Evolutionary conservation across 768 basidiomycete species (phyloP).

Genomic region (Strobilomyces echinocephalus): DNA sequence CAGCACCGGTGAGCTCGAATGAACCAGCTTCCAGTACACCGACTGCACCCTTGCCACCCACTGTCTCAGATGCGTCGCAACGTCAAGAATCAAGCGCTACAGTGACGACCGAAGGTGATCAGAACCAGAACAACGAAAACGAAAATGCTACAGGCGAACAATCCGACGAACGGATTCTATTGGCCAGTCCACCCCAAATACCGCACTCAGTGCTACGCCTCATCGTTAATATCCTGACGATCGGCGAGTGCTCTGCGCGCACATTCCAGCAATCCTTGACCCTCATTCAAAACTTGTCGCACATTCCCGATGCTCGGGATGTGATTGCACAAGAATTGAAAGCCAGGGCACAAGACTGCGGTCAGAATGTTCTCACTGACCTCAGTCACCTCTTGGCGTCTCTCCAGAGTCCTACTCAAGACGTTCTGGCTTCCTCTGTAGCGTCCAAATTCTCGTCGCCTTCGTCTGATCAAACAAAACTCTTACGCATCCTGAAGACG

Average conservation of each 20-base stretch:
- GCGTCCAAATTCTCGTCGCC: slow-evolving; percentile 91
- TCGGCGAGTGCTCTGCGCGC: slow-evolving; percentile 91
- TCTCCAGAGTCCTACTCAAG: slow-evolving; percentile 52
- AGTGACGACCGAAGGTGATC: slow-evolving; percentile 15
- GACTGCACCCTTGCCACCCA: slow-evolving; percentile 3
- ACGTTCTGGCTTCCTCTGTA: slow-evolving; percentile 58
- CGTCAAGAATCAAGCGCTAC: slow-evolving; percentile 15
- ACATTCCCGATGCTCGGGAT: slow-evolving; percentile 83
- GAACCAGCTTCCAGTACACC: slow-evolving; percentile 7
- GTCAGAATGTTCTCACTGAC: slow-evolving; percentile 66
- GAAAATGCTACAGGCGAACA: slow-evolving; percentile 17
- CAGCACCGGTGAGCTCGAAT: slow-evolving; percentile 16
- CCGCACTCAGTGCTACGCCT: slow-evolving; percentile 80
- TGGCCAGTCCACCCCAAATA: slow-evolving; percentile 77
- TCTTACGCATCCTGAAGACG: slow-evolving; percentile 91
- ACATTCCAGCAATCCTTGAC: slow-evolving; percentile 94
- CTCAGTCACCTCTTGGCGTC: slow-evolving; percentile 70
- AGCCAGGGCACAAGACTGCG: slow-evolving; percentile 82
- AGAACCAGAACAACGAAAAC: slow-evolving; percentile 17
- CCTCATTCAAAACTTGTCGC: slow-evolving; percentile 89
- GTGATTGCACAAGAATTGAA: slow-evolving; percentile 86
- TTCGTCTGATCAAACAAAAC: slow-evolving; percentile 93
- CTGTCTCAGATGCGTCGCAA: slow-evolving; percentile 8
- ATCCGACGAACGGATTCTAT: slow-evolving; percentile 42
- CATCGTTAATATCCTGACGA: slow-evolving; percentile 95